Conservation (phyloP, 805 yeast species). For the Starmera quercuum region DNA sequence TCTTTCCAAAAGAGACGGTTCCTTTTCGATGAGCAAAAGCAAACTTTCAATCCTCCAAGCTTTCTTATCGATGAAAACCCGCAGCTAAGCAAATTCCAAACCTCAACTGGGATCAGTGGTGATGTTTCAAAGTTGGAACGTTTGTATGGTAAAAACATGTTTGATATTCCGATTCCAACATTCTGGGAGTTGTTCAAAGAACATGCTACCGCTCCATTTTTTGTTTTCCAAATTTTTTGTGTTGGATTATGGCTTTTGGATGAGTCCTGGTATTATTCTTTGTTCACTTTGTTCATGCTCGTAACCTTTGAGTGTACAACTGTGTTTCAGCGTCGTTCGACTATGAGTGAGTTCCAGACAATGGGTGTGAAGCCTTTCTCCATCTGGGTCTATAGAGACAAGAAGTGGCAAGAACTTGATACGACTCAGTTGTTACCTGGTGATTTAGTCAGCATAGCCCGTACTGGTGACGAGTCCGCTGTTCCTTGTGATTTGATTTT, state of each 20-base stretch:
- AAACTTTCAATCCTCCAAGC: constrained; percentile 71
- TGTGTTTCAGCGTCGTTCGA: constrained; percentile 90
- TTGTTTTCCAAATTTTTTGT: constrained; percentile 93
- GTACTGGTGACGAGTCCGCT: constrained; percentile 88
- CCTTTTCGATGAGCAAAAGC: constrained; percentile 47
- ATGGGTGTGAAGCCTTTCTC: constrained; percentile 95
- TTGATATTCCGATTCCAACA: constrained; percentile 94
- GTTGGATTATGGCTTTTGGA: constrained; percentile 95
- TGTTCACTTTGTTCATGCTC: constrained; percentile 87
- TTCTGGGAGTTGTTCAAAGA: constrained; percentile 87
- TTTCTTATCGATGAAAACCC: constrained; percentile 57
- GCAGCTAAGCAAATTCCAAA: constrained; percentile 47
- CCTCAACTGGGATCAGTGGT: constrained; percentile 46
- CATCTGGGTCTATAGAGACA: constrained; percentile 64
- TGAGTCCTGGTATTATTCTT: constrained; percentile 92
- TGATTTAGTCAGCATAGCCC: constrained; percentile 78
- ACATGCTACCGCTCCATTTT: constrained; percentile 97
- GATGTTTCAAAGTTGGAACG: constrained; percentile 42
- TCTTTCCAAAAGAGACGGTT: constrained; percentile 90
- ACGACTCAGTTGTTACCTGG: constrained; percentile 83
- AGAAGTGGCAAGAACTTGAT: constrained; percentile 59
- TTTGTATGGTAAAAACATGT: constrained; percentile 75
- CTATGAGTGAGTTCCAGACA: constrained; percentile 91
- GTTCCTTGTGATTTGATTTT: constrained; percentile 89
- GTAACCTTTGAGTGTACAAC: constrained; percentile 90